Conservation (phyloP, 169 alveolate species). For the Plasmodium relictum region DNA sequence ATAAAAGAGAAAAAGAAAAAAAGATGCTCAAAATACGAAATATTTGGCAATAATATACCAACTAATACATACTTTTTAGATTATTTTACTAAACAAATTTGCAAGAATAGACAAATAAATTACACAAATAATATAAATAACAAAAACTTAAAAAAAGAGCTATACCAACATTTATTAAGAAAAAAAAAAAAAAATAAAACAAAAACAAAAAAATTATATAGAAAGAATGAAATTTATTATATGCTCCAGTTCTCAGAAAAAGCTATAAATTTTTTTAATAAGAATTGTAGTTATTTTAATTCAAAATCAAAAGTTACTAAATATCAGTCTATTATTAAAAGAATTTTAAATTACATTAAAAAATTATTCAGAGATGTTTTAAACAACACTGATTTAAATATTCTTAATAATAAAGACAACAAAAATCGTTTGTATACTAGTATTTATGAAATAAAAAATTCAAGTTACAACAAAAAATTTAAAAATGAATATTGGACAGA, state of each 20-base stretch:
- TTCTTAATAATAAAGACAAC: neutral
- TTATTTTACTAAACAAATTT: neutral
- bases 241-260: slow-evolving; percentile 68
- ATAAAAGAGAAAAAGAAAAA: neutral
- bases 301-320: slow-evolving; percentile 47
- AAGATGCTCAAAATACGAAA: neutral
- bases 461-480: neutral
- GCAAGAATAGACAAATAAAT: neutral
- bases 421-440: neutral
- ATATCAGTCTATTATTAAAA: slow-evolving; percentile 59
- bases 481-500: neutral
- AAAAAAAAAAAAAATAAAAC: slow-evolving; percentile 9
- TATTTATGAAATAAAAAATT: neutral
- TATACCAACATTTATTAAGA: slow-evolving; percentile 1
- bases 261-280: slow-evolving; percentile 68
- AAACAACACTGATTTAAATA: slow-evolving; percentile 71
- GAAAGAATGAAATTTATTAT: slow-evolving; percentile 56
- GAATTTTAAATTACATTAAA: slow-evolving; percentile 53
- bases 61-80: neutral
- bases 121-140: neutral
- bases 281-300: slow-evolving; percentile 42
- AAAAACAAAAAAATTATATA: slow-evolving; percentile 1
- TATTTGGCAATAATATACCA: neutral
- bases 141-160: slow-evolving; percentile 2
- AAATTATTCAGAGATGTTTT: slow-evolving; percentile 66